phyloP scores from a whole-genome alignment of 1,284 basidiomycete genomes.

The Tilletia walkeri region DNA sequence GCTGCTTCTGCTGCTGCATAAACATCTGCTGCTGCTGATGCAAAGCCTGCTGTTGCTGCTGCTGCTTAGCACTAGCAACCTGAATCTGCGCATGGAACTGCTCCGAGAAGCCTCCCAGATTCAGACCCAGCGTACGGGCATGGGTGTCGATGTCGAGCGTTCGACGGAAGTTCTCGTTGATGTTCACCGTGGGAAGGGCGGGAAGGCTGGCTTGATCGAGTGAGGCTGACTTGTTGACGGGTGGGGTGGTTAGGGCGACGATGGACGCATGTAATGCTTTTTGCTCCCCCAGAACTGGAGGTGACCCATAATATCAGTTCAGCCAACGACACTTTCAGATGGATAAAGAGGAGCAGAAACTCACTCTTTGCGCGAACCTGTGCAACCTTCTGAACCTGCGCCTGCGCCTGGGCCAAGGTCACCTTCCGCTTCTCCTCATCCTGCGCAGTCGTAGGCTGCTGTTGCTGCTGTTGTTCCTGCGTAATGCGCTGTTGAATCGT shows the following conservation, averaged over 20 bases:
- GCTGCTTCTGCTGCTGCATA: not conserved
- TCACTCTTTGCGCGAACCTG: not conserved
- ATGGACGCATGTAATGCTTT: not conserved
- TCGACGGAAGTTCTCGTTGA: not conserved
- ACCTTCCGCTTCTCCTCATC: not conserved
- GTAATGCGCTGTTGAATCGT: not conserved
- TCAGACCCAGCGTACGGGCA: not conserved
- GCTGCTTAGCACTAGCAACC: not conserved
- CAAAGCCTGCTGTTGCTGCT: slow-evolving; percentile 3
- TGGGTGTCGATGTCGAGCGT: slow-evolving; percentile 4
- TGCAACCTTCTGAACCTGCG: not conserved
- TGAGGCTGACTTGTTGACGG: slow-evolving; percentile 2
- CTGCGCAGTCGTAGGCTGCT: not conserved
- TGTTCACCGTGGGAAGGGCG: not conserved
- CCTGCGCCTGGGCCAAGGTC: not conserved
- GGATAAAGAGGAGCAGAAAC: not conserved
- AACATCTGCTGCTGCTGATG: not conserved
- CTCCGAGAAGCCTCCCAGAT: not conserved
- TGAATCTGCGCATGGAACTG: not conserved
- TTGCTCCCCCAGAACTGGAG: not conserved
- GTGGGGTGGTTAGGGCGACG: not conserved
- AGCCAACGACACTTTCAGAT: too few relatives aligned
- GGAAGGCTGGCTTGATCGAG: not conserved
- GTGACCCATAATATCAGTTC: too few relatives aligned
- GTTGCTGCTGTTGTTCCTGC: not conserved